phyloP scores from a whole-genome alignment of 768 basidiomycete species.

The Pulveroboletus sp. region DNA sequence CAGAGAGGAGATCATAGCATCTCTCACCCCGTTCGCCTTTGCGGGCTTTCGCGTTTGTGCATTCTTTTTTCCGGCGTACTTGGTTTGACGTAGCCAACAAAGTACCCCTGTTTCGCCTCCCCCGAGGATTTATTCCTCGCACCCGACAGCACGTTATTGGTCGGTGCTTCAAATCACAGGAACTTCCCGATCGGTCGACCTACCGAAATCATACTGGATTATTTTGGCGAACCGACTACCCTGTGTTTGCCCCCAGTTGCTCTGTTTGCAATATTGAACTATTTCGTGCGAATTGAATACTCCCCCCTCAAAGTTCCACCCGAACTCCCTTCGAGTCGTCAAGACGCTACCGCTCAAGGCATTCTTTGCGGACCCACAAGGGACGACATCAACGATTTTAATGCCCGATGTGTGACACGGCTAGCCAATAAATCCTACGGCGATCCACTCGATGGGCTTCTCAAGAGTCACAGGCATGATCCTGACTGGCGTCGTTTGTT shows the following conservation, averaged over 20 bases:
- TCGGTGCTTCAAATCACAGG: conserved; percentile 21
- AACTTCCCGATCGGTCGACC: conserved; percentile 30
- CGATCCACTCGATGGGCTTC: conserved; percentile 14
- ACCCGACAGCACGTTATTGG: conserved; percentile 9
- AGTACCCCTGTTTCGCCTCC: conserved; percentile 38
- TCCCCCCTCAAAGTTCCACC: conserved; percentile 34
- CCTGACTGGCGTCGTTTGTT: conserved; percentile 28
- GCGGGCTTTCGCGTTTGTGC: conserved; percentile 46
- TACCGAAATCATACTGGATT: conserved; percentile 30
- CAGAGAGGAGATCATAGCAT: conserved; percentile 31
- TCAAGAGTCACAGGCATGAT: conserved; percentile 29
- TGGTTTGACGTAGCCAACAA: conserved; percentile 9
- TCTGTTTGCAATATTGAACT: conserved; percentile 44
- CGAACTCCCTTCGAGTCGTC: conserved; percentile 37
- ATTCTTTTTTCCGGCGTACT: neutral
- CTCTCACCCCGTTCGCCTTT: conserved; percentile 43
- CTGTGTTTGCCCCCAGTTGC: conserved; percentile 41
- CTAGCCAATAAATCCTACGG: conserved; percentile 27
- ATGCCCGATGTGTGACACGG: conserved; percentile 38
- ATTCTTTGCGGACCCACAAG: conserved; percentile 37
- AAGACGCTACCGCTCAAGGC: conserved; percentile 28
- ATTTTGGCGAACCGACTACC: conserved; percentile 38
- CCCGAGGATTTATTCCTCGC: conserved; percentile 33
- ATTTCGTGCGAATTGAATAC: conserved; percentile 42
- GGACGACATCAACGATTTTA: conserved; percentile 44